These are phyloP conservation scores for Triangularia setosa DNA, from an alignment of 2,329 filamentous ascomycete genomes.

Conservation along the genomic window DNA sequence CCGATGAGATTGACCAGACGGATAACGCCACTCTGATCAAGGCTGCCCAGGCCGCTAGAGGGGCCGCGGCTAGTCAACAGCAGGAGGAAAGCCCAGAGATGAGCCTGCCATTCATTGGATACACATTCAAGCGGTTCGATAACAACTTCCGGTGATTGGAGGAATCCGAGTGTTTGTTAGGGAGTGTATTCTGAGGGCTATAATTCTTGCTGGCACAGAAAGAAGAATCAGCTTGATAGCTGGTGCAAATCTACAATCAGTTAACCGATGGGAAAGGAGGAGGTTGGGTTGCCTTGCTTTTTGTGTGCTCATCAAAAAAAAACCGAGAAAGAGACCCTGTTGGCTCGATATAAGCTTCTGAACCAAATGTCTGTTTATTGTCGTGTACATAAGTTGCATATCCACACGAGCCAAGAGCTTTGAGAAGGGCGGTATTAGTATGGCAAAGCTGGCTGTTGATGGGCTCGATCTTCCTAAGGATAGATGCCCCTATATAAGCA, in stretches of 20 bases:
- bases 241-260: background rate
- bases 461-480: background rate
- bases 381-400: background rate
- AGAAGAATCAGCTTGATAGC: background rate
- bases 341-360: background rate
- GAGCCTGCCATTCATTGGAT: constrained; percentile 92
- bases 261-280: background rate
- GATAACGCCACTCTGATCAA: constrained; percentile 86
- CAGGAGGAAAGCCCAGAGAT: constrained; percentile 85
- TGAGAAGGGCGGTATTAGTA: background rate
- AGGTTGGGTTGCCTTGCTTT: background rate
- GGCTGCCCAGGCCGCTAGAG: constrained; percentile 72
- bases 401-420: background rate
- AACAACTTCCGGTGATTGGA: constrained; percentile 59
- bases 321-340: background rate
- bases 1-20: constrained; percentile 95
- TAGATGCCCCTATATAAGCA: background rate
- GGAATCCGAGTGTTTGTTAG: background rate
- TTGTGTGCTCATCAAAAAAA: background rate
- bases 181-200: background rate
- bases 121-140: constrained; percentile 96
- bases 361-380: background rate
- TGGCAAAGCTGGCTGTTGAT: background rate
- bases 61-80: constrained; percentile 42
- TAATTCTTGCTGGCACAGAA: background rate